phyloP scores from a whole-genome alignment of 2,329 filamentous ascomycete genomes.

The Xylaria sp. region DNA sequence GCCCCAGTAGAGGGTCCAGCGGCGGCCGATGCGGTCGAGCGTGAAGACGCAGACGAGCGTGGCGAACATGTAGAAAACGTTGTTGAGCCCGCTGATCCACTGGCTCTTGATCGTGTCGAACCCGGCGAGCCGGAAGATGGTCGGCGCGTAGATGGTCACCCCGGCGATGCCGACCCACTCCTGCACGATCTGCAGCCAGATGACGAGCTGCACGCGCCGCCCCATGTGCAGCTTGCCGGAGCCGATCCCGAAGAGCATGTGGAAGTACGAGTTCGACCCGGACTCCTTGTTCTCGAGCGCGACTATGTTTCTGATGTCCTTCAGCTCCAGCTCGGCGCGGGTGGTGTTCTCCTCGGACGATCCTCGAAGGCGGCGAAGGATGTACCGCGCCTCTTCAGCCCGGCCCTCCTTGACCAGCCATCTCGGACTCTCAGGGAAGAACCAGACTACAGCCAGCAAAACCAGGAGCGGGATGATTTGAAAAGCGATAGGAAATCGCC shows the following conservation, averaged over 20 bases:
- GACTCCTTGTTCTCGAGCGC: constrained; percentile 64
- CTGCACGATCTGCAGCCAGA: constrained; percentile 74
- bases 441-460: constrained; percentile 60
- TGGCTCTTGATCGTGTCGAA: constrained; percentile 62
- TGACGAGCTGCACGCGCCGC: constrained; percentile 68
- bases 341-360: constrained; percentile 53
- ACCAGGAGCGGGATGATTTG: constrained; percentile 66
- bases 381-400: constrained; percentile 67
- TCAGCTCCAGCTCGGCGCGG: constrained; percentile 64
- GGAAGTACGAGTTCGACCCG: constrained; percentile 59
- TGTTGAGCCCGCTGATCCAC: constrained; percentile 63
- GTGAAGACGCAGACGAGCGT: constrained; percentile 73
- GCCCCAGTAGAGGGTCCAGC: constrained; percentile 72
- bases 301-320: constrained; percentile 67
- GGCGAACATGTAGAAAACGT: constrained; percentile 59
- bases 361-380: constrained; percentile 67
- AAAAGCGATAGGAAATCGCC: constrained; percentile 72
- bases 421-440: constrained; percentile 71
- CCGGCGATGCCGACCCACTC: constrained; percentile 72
- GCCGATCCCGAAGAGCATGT: constrained; percentile 69
- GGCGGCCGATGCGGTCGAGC: constrained; percentile 67
- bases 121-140: constrained; percentile 69
- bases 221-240: constrained; percentile 68
- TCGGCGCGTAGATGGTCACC: constrained; percentile 62
- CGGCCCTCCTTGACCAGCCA: constrained; percentile 69